Conservation (phyloP, 1,284 basidiomycete genomes). For the Chalciporus piperatoides region DNA sequence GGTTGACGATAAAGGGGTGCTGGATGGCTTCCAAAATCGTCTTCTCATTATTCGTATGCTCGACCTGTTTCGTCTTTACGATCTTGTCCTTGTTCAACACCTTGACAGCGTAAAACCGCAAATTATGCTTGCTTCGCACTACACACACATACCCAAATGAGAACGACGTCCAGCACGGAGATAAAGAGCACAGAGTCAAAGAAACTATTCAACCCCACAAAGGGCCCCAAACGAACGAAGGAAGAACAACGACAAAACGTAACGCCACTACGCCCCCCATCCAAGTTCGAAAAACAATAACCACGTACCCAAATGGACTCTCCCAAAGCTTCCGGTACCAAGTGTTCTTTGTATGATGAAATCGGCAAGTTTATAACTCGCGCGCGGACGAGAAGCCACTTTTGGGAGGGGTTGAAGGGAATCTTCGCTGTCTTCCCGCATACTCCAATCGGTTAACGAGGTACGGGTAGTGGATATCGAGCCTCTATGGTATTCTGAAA, state of each 20-base stretch:
- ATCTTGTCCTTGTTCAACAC: constrained; percentile 94
- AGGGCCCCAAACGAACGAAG: not conserved
- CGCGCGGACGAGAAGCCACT: constrained; percentile 47
- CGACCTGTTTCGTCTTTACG: constrained; percentile 94
- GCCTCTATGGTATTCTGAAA: constrained; percentile 43
- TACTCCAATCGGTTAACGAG: constrained; percentile 50
- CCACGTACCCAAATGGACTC: constrained; percentile 82
- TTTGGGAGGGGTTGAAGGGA: constrained; percentile 23
- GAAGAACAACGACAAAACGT: not conserved
- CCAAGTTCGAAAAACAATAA: constrained; percentile 1
- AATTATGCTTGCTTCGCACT: constrained; percentile 90
- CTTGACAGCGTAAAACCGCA: constrained; percentile 93
- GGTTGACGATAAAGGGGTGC: constrained; percentile 96
- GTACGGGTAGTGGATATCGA: constrained; percentile 64
- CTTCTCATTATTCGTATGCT: constrained; percentile 97
- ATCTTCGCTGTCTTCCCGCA: constrained; percentile 38
- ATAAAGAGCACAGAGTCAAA: not conserved
- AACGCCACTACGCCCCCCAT: constrained; percentile 7
- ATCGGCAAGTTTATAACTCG: constrained; percentile 64
- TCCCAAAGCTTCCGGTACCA: constrained; percentile 92
- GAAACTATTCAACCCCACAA: not conserved
- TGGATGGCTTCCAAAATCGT: constrained; percentile 86
- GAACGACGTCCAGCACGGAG: not conserved
- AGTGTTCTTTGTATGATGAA: constrained; percentile 78
- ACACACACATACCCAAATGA: not conserved